Evolutionary conservation across 2,329 filamentous ascomycete species (phyloP).

Genomic region (Chaetoscypha palmicola): DNA sequence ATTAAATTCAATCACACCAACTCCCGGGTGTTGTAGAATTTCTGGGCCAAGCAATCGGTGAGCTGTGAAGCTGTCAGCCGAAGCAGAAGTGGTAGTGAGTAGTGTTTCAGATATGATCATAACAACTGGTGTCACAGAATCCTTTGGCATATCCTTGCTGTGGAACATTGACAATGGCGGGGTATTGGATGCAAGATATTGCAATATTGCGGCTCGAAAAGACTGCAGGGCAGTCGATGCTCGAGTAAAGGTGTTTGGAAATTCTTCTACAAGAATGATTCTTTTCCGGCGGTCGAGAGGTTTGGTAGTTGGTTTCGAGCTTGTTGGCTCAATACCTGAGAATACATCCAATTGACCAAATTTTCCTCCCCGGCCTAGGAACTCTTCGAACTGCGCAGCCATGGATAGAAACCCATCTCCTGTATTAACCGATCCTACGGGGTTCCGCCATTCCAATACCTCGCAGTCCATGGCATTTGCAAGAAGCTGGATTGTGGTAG

Average conservation of each 20-base stretch:
- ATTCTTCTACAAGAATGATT: slow-evolving; percentile 73
- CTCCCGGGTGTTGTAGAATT: slow-evolving; percentile 72
- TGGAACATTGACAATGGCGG: slow-evolving; percentile 46
- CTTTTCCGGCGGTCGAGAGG: slow-evolving; percentile 36
- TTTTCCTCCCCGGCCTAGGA: slow-evolving; percentile 72
- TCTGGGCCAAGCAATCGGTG: slow-evolving; percentile 83
- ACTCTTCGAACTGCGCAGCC: slow-evolving; percentile 83
- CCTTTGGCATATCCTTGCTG: slow-evolving; percentile 27
- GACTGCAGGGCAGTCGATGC: slow-evolving; percentile 57
- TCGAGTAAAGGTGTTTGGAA: slow-evolving; percentile 66
- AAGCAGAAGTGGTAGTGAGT: slow-evolving; percentile 74
- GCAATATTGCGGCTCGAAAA: slow-evolving; percentile 68
- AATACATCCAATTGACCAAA: slow-evolving; percentile 62
- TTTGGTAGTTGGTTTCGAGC: slow-evolving; percentile 26
- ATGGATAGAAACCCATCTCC: slow-evolving; percentile 60
- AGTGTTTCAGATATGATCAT: slow-evolving; percentile 90
- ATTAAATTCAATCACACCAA: slow-evolving; percentile 85
- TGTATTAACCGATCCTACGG: slow-evolving; percentile 51
- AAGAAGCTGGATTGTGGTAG: slow-evolving; percentile 73
- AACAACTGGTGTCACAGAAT: slow-evolving; percentile 63
- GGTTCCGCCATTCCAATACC: slow-evolving; percentile 87
- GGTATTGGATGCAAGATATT: slow-evolving; percentile 64
- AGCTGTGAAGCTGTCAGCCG: slow-evolving; percentile 86
- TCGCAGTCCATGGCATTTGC: slow-evolving; percentile 70
- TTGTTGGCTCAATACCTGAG: slow-evolving; percentile 25